phyloP scores from a whole-genome alignment of 1,284 basidiomycete genomes.

The Singerocomus rubriflavus region DNA sequence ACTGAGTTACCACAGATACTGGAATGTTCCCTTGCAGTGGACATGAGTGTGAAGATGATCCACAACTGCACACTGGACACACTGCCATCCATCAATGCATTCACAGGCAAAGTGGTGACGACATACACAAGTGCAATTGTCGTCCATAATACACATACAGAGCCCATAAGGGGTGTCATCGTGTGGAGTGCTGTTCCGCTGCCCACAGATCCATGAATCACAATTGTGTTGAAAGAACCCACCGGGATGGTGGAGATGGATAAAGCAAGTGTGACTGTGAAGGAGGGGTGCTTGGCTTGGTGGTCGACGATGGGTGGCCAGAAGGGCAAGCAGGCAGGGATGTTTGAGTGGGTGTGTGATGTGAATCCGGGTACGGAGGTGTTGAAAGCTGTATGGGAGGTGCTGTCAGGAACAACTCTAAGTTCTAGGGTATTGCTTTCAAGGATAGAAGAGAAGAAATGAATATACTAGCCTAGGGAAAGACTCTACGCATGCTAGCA shows the following conservation, averaged over 20 bases:
- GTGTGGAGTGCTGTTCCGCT: slow-evolving; percentile 22
- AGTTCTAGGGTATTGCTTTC: no score
- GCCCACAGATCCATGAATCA: slow-evolving; percentile 23
- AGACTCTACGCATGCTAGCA: no score
- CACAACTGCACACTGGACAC: slow-evolving; percentile 12
- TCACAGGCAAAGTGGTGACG: slow-evolving; percentile 12
- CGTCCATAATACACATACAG: slow-evolving; percentile 17
- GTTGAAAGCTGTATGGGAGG: slow-evolving; percentile 26
- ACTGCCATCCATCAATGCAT: slow-evolving; percentile 8
- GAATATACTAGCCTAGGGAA: no score
- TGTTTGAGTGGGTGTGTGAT: slow-evolving; percentile 28
- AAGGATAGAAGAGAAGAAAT: no score
- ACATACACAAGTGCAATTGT: slow-evolving; percentile 18
- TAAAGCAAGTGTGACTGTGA: slow-evolving; percentile 15
- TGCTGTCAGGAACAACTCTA: no score
- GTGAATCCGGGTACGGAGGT: slow-evolving; percentile 17
- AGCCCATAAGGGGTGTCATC: slow-evolving; percentile 14
- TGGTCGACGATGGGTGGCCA: slow-evolving; percentile 20
- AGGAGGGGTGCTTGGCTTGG: slow-evolving; percentile 16
- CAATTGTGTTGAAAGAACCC: slow-evolving; percentile 23
- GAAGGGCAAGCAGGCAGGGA: slow-evolving; percentile 22
- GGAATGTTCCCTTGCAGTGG: slow-evolving; percentile 22
- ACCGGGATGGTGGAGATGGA: slow-evolving; percentile 19
- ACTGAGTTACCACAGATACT: slow-evolving; percentile 18
- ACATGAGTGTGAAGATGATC: slow-evolving; percentile 15